phyloP scores from a whole-genome alignment of 495 filamentous ascomycete species.

The Amniculicola lignicola region DNA sequence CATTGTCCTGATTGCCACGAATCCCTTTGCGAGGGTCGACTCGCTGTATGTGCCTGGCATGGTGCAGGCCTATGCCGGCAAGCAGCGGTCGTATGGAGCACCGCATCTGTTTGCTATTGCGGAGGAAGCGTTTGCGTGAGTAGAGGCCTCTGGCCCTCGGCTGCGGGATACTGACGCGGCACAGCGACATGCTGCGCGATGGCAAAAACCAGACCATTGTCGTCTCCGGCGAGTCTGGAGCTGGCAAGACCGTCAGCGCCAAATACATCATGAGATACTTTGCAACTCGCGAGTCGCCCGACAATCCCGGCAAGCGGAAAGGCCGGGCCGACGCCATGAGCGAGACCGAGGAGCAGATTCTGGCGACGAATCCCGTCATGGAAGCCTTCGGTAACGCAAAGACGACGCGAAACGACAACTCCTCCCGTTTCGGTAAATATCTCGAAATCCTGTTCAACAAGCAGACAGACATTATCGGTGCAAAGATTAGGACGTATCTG shows the following conservation, averaged over 20 bases:
- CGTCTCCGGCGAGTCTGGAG: slow-evolving; percentile 96
- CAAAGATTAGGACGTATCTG: slow-evolving; percentile 93
- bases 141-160: too few relatives aligned
- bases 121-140: slow-evolving; percentile 96
- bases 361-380: slow-evolving; percentile 99
- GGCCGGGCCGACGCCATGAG: slow-evolving; percentile 86
- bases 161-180: slow-evolving; percentile 5
- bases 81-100: slow-evolving; percentile 91
- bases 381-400: slow-evolving; percentile 99
- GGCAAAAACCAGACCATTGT: slow-evolving; percentile 96
- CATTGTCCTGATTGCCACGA: slow-evolving; percentile 97
- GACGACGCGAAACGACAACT: slow-evolving; percentile 98
- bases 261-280: slow-evolving; percentile 99
- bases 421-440: slow-evolving; percentile 97
- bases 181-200: slow-evolving; percentile 94
- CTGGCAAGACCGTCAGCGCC: slow-evolving; percentile 97
- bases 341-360: slow-evolving; percentile 96
- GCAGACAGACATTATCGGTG: slow-evolving; percentile 93
- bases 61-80: slow-evolving; percentile 98
- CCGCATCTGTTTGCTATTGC: slow-evolving; percentile 99
- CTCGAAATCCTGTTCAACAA: slow-evolving; percentile 99
- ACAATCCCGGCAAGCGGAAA: slow-evolving; percentile 77
- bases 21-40: slow-evolving; percentile 96
- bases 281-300: slow-evolving; percentile 92
- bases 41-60: slow-evolving; percentile 98